Base-by-base conservation (phyloP, 371 early-diverging fungal species). In the Mortierella sp. region DNA sequence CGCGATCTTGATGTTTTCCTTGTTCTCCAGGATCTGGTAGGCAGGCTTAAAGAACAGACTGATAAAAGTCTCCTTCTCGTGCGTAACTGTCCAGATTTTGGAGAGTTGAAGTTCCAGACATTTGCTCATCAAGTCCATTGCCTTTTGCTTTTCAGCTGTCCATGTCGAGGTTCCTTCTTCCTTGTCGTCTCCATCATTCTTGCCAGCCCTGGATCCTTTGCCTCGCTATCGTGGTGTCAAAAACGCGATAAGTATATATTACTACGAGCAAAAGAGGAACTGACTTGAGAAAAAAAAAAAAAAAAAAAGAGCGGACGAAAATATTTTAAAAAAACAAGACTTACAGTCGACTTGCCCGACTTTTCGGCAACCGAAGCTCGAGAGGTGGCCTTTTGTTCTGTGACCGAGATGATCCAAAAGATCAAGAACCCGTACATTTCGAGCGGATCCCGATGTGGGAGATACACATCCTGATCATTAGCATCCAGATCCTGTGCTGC, bases 1-100 rank as follows among this genome's bases (percentile, higher is more conserved):
- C 2, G 64, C 75, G n/a, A 86, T 80, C 76, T 93, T 93, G 19
- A 87, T 73, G 30, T 88, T 87, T 7, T 87, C 89, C 15, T 87
- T 82, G 70, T 94, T 93, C 74, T 97, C 97, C 77, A 98, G 83
- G 19, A 94, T 64, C 56, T 93, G 89, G 68, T 92, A 91, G 11
- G 93, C 88, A n/a, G 94, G 88, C 60, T 96, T 97, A 29, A 92
- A 92, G 55, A 97, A 92, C 60, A 96, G 84, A 53, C 95, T 94
- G 64, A 95, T 83, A 64, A 95, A 88, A 1, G 86, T 84, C 56
- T 92, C 92, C 30, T 92, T 85, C 60, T 96, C 96, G 0, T 94
- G 90, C 3, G 91, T 84, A 5, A 94, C 84, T 21, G 91, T 87
- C 91, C 95, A 94, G 6, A 97, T 84, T 52, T 91, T 89, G 46